Evolutionary conservation across 2,329 filamentous ascomycete species (phyloP).

Genomic region (Ilyonectria robusta): DNA sequence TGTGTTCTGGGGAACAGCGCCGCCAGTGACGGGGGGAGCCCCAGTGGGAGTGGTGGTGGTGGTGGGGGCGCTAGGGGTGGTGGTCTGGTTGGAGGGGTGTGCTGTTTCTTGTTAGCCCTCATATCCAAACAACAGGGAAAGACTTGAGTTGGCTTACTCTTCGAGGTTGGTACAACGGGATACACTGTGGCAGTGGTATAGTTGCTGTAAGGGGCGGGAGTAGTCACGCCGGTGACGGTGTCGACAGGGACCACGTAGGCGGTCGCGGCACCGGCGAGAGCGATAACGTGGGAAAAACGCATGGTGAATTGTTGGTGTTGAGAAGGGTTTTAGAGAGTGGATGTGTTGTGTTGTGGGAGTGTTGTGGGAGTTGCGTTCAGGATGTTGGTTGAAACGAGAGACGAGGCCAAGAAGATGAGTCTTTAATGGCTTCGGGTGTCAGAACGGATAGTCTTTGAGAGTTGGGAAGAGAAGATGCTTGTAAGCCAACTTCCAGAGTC

Average conservation of each 20-base stretch:
- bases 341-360: slow-evolving; percentile 19
- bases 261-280: slow-evolving; percentile 44
- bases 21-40: slow-evolving; percentile 33
- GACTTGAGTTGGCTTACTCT: slow-evolving; percentile 18
- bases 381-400: slow-evolving; percentile 14
- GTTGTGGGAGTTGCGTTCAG: slow-evolving; percentile 11
- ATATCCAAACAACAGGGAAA: not conserved
- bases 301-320: slow-evolving; percentile 39
- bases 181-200: slow-evolving; percentile 36
- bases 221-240: slow-evolving; percentile 33
- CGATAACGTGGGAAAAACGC: slow-evolving; percentile 46
- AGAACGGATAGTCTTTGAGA: not conserved
- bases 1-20: slow-evolving; percentile 24
- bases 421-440: not conserved
- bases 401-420: not conserved
- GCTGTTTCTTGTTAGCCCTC: slow-evolving; percentile 21
- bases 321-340: slow-evolving; percentile 23
- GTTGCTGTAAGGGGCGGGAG: slow-evolving; percentile 27
- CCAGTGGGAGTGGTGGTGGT: slow-evolving; percentile 20
- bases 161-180: slow-evolving; percentile 26
- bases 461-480: not conserved
- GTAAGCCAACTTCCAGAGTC: not conserved
- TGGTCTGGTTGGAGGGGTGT: slow-evolving; percentile 33
- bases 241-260: slow-evolving; percentile 28
- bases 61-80: slow-evolving; percentile 4